Conservation (phyloP, 371 early-diverging fungal genomes). For the Blastocladiella emersonii region DNA sequence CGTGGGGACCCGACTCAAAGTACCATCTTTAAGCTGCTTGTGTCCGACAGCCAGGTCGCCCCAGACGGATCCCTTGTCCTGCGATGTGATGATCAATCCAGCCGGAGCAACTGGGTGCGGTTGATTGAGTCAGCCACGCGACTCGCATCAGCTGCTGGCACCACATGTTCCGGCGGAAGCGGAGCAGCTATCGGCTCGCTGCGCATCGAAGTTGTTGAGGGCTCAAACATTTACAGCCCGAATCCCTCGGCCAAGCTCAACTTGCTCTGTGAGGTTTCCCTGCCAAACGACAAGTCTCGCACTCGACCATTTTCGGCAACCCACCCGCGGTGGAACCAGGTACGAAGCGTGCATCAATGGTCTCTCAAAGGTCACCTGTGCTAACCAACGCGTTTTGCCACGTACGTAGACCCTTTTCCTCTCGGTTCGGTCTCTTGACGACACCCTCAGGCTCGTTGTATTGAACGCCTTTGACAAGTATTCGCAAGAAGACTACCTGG, state of each 20-base stretch:
- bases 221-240: no score
- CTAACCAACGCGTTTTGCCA: no score
- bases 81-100: background rate
- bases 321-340: background rate
- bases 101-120: background rate
- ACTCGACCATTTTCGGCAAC: no score
- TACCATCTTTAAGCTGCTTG: background rate
- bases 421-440: background rate
- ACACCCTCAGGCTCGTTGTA: background rate
- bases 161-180: no score
- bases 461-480: background rate
- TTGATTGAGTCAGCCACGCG: no score
- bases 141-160: no score
- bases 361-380: no score
- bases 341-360: no score
- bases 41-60: no score
- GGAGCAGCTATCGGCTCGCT: background rate
- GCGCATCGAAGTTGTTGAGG: background rate
- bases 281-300: no score
- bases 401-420: no score
- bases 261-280: background rate
- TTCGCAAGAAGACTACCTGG: background rate
- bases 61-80: background rate
- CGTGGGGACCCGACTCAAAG: background rate
- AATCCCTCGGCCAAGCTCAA: no score